These are phyloP conservation scores for Epichloe sylvatica DNA, from an alignment of 2,329 filamentous ascomycete genomes.

Conservation along the genomic window DNA sequence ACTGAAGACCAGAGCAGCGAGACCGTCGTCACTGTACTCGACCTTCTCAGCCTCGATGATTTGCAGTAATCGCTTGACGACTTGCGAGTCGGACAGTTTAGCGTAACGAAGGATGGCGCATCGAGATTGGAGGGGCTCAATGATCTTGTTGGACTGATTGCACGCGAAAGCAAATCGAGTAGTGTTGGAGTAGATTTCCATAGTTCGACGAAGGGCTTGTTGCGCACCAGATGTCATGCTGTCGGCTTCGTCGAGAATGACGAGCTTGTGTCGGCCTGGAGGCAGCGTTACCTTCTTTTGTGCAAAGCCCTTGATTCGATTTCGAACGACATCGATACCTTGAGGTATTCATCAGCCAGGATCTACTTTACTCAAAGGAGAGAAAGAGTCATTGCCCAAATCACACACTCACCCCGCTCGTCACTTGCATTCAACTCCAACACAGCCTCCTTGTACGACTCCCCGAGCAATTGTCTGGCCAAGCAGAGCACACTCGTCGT, in stretches of 20 bases:
- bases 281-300: conserved; percentile 98
- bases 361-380: not conserved
- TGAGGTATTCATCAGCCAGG: not conserved
- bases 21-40: conserved; percentile 78
- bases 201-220: conserved; percentile 84
- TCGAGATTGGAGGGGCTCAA: conserved; percentile 93
- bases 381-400: not conserved
- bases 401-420: conserved; percentile 51
- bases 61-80: conserved; percentile 80
- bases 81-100: conserved; percentile 79
- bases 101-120: conserved; percentile 93
- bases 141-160: conserved; percentile 98
- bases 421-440: conserved; percentile 93
- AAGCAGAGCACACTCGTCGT: conserved; percentile 91
- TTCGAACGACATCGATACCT: conserved; percentile 94
- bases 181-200: conserved; percentile 97
- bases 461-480: conserved; percentile 78
- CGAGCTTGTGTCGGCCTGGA: conserved; percentile 79
- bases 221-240: conserved; percentile 96
- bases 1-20: conserved; percentile 92
- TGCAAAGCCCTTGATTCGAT: conserved; percentile 94
- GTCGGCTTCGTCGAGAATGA: conserved; percentile 96
- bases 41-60: conserved; percentile 89
- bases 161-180: conserved; percentile 96
- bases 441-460: conserved; percentile 94